These are phyloP conservation scores for Chlamydomonas reinhardtii DNA, from an alignment of 163 green algal genomes.

Conservation along the genomic window DNA sequence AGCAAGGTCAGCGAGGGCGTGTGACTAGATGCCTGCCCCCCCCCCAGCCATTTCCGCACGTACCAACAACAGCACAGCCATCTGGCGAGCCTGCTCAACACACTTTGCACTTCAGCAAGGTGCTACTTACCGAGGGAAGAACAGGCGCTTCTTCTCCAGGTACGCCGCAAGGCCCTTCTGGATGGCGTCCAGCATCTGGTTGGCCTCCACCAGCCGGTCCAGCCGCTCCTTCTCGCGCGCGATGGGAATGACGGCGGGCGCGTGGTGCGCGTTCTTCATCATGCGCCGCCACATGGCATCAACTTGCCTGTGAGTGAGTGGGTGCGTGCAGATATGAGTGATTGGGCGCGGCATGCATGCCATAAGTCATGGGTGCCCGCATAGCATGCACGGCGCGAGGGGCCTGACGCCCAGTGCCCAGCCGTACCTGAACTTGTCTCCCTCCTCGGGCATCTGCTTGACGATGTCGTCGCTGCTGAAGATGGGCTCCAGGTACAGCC, in stretches of 20 bases:
- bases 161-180: conserved; percentile 82
- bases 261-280: conserved; percentile 70
- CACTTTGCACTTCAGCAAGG: too few relatives aligned
- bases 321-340: neutral
- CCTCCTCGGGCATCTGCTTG: conserved; percentile 86
- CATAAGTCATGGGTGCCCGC: too few relatives aligned
- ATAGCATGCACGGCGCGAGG: neutral
- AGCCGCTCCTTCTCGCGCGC: conserved; percentile 69
- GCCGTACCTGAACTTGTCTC: conserved; percentile 75
- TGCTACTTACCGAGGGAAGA: conserved; percentile 72
- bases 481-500: conserved; percentile 86
- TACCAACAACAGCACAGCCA: too few relatives aligned
- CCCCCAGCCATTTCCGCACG: too few relatives aligned
- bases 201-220: conserved; percentile 71
- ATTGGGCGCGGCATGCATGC: too few relatives aligned
- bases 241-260: conserved; percentile 70
- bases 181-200: conserved; percentile 75
- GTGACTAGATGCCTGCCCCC: too few relatives aligned
- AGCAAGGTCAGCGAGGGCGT: neutral
- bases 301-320: conserved; percentile 55
- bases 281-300: conserved; percentile 73
- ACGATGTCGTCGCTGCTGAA: conserved; percentile 80
- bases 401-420: too few relatives aligned
- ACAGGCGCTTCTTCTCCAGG: conserved; percentile 83
- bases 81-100: too few relatives aligned